Evolutionary conservation across 495 filamentous ascomycete genomes (phyloP).

Genomic region (Letharia columbiana): DNA sequence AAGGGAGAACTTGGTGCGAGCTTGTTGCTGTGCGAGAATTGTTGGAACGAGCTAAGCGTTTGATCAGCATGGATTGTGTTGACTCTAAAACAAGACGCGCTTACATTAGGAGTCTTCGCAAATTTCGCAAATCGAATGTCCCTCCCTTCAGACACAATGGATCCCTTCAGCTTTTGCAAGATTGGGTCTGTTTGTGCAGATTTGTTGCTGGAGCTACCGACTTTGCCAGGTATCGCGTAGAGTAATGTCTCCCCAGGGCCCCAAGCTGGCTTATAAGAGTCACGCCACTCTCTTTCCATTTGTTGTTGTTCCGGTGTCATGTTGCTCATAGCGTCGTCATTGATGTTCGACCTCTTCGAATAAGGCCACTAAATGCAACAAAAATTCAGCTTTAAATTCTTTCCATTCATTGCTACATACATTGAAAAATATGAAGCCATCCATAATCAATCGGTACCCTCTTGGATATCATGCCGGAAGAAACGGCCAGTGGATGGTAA

Average conservation of each 20-base stretch:
- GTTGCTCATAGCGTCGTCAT: slow-evolving; percentile 46
- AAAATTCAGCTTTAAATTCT: slow-evolving; percentile 39
- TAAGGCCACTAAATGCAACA: slow-evolving; percentile 72
- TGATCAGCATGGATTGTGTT: slow-evolving; percentile 21
- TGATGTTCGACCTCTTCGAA: slow-evolving; percentile 62
- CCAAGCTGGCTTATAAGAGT: slow-evolving; percentile 70
- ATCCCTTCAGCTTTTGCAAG: slow-evolving; percentile 29
- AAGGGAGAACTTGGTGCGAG: slow-evolving; percentile 30
- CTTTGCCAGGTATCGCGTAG: slow-evolving; percentile 19
- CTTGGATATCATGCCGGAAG: slow-evolving; percentile 17
- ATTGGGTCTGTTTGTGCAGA: slow-evolving; percentile 27
- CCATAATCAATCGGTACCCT: slow-evolving; percentile 17
- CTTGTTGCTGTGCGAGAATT: slow-evolving; percentile 37
- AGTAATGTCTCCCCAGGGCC: slow-evolving; percentile 36
- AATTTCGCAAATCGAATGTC: slow-evolving; percentile 49
- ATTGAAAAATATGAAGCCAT: slow-evolving; percentile 31
- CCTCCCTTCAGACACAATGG: slow-evolving; percentile 36
- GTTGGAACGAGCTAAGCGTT: slow-evolving; percentile 28
- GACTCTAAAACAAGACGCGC: slow-evolving; percentile 10
- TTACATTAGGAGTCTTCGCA: slow-evolving; percentile 35
- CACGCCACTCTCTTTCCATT: slow-evolving; percentile 54
- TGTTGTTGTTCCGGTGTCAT: slow-evolving; percentile 50
- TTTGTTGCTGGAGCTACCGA: slow-evolving; percentile 7
- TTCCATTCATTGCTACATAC: slow-evolving; percentile 44
- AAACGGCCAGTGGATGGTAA: slow-evolving; percentile 13